phyloP scores from a whole-genome alignment of 257 asterid species.

The Apocynum venetum region DNA sequence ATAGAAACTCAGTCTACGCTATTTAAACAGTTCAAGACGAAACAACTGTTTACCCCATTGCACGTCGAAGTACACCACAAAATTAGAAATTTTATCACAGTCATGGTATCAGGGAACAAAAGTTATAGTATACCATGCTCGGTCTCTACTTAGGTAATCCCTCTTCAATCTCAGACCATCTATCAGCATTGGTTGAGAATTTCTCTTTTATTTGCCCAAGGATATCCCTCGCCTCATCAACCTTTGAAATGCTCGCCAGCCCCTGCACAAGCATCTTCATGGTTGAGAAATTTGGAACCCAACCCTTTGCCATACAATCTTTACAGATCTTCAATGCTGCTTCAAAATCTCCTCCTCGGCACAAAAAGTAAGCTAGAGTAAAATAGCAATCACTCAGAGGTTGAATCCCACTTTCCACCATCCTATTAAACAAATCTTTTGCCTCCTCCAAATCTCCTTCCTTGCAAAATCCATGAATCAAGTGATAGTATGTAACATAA shows the following conservation, averaged over 20 bases:
- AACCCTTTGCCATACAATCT: slow-evolving; percentile 49
- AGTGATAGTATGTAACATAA: slow-evolving; percentile 42
- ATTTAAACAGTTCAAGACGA: background rate
- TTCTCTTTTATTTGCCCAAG: slow-evolving; percentile 52
- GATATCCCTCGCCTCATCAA: slow-evolving; percentile 58
- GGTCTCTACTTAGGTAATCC: slow-evolving; percentile 47
- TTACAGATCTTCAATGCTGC: slow-evolving; percentile 45
- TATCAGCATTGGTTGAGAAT: slow-evolving; percentile 43
- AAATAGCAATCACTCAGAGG: slow-evolving; percentile 56
- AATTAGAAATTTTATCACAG: background rate
- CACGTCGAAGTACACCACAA: background rate
- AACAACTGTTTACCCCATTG: background rate
- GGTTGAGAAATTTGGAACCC: slow-evolving; percentile 66
- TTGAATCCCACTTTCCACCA: slow-evolving; percentile 38
- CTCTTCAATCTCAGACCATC: slow-evolving; percentile 70
- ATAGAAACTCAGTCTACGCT: background rate
- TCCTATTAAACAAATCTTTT: slow-evolving; percentile 46
- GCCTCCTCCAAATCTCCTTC: slow-evolving; percentile 61
- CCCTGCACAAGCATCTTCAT: slow-evolving; percentile 80
- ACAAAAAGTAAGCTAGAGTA: slow-evolving; percentile 58
- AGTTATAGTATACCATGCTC: slow-evolving; percentile 17
- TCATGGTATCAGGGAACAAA: background rate
- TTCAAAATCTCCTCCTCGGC: slow-evolving; percentile 54
- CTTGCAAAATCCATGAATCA: slow-evolving; percentile 67
- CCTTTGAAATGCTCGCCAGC: slow-evolving; percentile 48